phyloP scores from a whole-genome alignment of 2,329 filamentous ascomycete genomes.

The Bipolaris victoriae region DNA sequence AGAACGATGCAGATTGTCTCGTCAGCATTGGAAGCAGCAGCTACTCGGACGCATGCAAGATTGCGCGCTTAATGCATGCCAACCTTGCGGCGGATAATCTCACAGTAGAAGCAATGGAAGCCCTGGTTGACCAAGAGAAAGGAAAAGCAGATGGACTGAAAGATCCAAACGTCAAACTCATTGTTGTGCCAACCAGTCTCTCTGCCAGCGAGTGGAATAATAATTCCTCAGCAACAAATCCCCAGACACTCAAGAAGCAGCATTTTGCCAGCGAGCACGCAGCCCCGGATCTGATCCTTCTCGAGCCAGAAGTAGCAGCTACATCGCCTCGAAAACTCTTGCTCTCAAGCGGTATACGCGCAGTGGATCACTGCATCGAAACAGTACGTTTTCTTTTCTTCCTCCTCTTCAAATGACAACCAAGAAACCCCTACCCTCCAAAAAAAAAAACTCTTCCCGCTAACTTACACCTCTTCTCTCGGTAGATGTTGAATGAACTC shows the following conservation, averaged over 20 bases:
- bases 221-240: conserved; percentile 28
- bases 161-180: conserved; percentile 26
- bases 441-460: not conserved
- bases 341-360: conserved; percentile 37
- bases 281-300: conserved; percentile 28
- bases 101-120: conserved; percentile 30
- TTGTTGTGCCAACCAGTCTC: conserved; percentile 32
- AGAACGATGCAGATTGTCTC: conserved; percentile 28
- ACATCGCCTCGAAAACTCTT: conserved; percentile 34
- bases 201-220: conserved; percentile 37
- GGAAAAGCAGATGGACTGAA: conserved; percentile 20
- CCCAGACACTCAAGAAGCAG: conserved; percentile 31
- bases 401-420: not conserved
- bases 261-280: conserved; percentile 29
- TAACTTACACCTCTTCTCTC: not conserved
- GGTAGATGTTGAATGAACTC: conserved; percentile 21
- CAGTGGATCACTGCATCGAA: conserved; percentile 41
- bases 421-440: not conserved
- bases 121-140: conserved; percentile 26
- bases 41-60: conserved; percentile 39
- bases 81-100: conserved; percentile 22
- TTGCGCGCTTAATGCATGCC: conserved; percentile 28
- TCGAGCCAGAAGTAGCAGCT: conserved; percentile 32
- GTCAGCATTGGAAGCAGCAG: conserved; percentile 33
- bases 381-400: conserved; percentile 10